These are phyloP conservation scores for Populus hybrid DNA, from an alignment of 441 rosid species.

Conservation along the genomic window DNA sequence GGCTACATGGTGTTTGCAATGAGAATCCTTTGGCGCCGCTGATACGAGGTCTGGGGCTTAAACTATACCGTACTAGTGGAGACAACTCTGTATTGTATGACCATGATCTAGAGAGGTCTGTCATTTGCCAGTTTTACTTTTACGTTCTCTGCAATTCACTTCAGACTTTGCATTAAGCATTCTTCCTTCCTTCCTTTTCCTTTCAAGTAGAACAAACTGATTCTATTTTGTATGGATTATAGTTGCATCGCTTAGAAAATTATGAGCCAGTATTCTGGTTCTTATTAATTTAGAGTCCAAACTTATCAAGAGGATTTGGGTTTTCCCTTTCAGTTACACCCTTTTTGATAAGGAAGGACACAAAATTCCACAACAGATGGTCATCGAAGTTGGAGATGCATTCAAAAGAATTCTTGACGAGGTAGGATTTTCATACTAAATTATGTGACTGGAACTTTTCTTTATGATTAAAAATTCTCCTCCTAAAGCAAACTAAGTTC, in stretches of 20 bases:
- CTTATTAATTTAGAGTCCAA: neutral
- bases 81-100: conserved; percentile 86
- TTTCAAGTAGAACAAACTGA: neutral
- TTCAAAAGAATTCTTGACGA: conserved; percentile 75
- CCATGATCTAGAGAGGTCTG: conserved; percentile 84
- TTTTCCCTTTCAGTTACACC: conserved; percentile 46
- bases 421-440: conserved; percentile 34
- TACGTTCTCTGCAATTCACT: conserved; percentile 1
- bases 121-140: conserved; percentile 10
- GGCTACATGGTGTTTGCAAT: conserved; percentile 89
- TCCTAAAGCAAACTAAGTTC: neutral
- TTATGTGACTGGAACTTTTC: neutral
- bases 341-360: conserved; percentile 63
- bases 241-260: neutral
- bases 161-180: neutral
- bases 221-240: conserved; percentile 1
- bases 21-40: conserved; percentile 89
- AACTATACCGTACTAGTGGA: conserved; percentile 77
- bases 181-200: neutral
- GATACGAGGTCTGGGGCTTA: conserved; percentile 67
- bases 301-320: conserved; percentile 14
- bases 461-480: neutral
- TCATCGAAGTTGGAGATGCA: conserved; percentile 64
- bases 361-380: conserved; percentile 60
- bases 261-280: neutral